Base-by-base conservation (phyloP, 306 rosid genomes). In the Vigna mungo region DNA sequence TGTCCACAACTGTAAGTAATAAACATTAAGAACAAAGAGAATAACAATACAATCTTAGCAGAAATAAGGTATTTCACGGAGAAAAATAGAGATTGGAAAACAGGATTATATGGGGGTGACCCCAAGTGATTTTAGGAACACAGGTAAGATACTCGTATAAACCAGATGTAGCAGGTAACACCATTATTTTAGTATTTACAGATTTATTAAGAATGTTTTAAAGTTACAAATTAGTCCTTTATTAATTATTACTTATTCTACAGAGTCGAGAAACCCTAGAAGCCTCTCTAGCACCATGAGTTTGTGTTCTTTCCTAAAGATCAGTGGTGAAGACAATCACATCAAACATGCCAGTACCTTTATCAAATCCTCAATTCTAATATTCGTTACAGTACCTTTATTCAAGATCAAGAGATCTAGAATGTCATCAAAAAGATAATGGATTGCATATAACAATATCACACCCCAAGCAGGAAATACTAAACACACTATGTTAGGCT, bases 1-100 rank as follows among this genome's bases (percentile, higher is more conserved):
- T 14, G 72, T 56, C 64, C 81, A 78, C 58, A 79, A 48, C 91
- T 89, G 86, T 76, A 79, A 68, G 77, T 62, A 90, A 83, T 71
- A 65, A 60, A 52, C 73, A 53, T 41, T 64, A 49, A 63, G 56
- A 68, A 60, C 21, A 78, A 23, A 75, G 32, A 25, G 36, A 3
- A 30, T 37, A 32, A 68, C 61, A 32, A 34, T 32, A 34, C 34
- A 64, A 20, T 14, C 25, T 43, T 25, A 74, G 44, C 13, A n/a
- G 32, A 43, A 2, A 16, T 48, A 37, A 27, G 4, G 32, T 15
- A 43, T 66, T 58, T 52, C 36, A 60, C 30, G 58, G 55, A 59
- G 69, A 77, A 84, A 27, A 71, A 48, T 7, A 76, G 67, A 46
- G 56, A 51, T 34, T 5, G 17, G 17, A 59, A 30, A 59, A 30